Evolutionary conservation across 371 early-diverging fungal genomes (phyloP), one percentile per base, ranked within the genome.

Genomic region (Mucor plumbeus): DNA sequence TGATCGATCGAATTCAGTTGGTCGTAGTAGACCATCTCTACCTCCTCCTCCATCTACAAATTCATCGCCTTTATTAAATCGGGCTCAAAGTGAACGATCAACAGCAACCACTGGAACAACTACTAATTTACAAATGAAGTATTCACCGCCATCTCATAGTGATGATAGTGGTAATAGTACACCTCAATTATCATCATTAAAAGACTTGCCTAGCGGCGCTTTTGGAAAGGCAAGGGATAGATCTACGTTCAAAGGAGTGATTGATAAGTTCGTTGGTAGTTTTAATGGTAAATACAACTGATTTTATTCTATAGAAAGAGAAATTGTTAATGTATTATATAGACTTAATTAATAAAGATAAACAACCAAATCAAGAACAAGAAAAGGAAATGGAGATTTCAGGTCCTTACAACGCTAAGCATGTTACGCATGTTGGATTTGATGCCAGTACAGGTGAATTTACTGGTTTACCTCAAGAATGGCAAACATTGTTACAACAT

Each of bases 361-460:
- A 74, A 61, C 75, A 79, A 34, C 61, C 74, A 9, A 79, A 70
- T 48, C 59, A 67, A 43, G 73, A 72, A 17, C 70, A 77, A 58
- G 81, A 80, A 70, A 92, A 91, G 71, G 92, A 91, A 72, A 87
- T 92, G 70, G 95, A 92, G 73, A 98, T 98, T 63, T 97, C 97
- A 6, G 90, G 92, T 13, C 99, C 99, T 13, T 98, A 95, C 79
- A 97, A 97, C 75, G 94, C 97, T 13, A 92, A 95, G 41, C 99
- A 98, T 78, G 85, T 97, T 64, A 96, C 96, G 13, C 99, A 96
- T 73, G 96, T 95, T 68, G 97, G 97, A 7, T 95, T 92, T 76
- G 91, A 95, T 81, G 84, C 90, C 21, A 90, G 91, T 50, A 94
- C 97, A n/a, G 96, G 96, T 66, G 94, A 94, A 81, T 95, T 95